These are phyloP conservation scores for Ophiosphaerella narmari DNA, from an alignment of 2,329 filamentous ascomycete species.

Conservation along the genomic window DNA sequence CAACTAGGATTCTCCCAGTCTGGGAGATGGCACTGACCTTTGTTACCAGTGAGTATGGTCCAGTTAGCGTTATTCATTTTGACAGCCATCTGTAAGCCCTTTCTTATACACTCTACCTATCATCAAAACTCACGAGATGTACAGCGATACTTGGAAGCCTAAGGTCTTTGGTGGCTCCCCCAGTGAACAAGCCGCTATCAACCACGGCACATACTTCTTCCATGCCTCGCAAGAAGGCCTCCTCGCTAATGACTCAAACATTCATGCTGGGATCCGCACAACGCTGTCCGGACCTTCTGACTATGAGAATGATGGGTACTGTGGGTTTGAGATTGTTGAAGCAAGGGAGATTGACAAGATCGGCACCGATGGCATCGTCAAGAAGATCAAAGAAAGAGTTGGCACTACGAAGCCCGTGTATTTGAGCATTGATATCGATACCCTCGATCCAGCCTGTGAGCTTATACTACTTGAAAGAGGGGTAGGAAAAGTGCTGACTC, in stretches of 20 bases:
- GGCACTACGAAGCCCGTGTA: constrained; percentile 78
- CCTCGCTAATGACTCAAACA: constrained; percentile 79
- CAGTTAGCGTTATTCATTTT: constrained; percentile 68
- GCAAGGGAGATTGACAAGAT: constrained; percentile 72
- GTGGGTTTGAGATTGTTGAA: constrained; percentile 81
- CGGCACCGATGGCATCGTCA: constrained; percentile 74
- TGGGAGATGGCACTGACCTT: background rate
- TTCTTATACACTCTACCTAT: background rate
- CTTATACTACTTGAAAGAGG: constrained; percentile 5
- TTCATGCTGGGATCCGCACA: constrained; percentile 85
- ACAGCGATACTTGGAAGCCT: constrained; percentile 68
- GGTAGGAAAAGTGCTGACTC: background rate
- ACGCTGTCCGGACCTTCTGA: constrained; percentile 78
- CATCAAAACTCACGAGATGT: constrained; percentile 14
- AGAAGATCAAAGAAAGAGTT: constrained; percentile 75
- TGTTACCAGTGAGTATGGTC: constrained; percentile 61
- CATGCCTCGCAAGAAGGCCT: constrained; percentile 79
- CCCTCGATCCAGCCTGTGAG: constrained; percentile 78
- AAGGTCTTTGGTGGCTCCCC: constrained; percentile 87
- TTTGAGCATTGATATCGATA: constrained; percentile 84
- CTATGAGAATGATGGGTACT: constrained; percentile 85
- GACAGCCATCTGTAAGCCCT: constrained; percentile 61
- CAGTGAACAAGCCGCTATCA: constrained; percentile 74
- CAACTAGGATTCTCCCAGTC: background rate
- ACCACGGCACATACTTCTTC: constrained; percentile 90